phyloP scores from a whole-genome alignment of 306 rosid species.

The Quercus alba region DNA sequence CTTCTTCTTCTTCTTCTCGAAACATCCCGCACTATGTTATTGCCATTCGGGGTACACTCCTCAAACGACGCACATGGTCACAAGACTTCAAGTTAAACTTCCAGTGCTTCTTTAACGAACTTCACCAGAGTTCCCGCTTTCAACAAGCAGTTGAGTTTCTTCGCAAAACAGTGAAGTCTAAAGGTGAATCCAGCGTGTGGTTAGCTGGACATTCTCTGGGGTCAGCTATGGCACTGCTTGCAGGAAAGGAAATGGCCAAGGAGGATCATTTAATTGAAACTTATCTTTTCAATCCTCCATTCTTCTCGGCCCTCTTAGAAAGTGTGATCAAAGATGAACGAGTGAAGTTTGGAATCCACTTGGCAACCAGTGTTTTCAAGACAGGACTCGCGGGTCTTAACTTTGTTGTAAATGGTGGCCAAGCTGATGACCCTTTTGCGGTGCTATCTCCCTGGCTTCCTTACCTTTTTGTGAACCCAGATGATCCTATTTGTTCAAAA shows the following conservation, averaged over 20 bases:
- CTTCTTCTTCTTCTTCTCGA: background rate
- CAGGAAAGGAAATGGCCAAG: slow-evolving; percentile 17
- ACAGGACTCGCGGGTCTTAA: slow-evolving; percentile 1
- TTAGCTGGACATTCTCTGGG: slow-evolving; percentile 40
- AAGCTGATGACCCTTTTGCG: background rate
- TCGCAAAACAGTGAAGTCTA: background rate
- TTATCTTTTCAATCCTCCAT: slow-evolving; percentile 36
- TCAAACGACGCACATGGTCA: background rate
- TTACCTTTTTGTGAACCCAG: slow-evolving; percentile 25
- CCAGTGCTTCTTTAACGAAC: background rate
- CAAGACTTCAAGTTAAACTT: background rate
- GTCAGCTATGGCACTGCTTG: slow-evolving; percentile 32
- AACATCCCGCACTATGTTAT: slow-evolving; percentile 23
- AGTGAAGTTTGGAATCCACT: slow-evolving; percentile 10
- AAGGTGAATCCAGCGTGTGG: slow-evolving; percentile 18
- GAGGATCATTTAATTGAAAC: slow-evolving; percentile 14
- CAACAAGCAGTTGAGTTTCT: background rate
- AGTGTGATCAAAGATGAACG: background rate
- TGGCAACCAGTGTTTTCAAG: slow-evolving; percentile 2
- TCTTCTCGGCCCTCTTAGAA: slow-evolving; percentile 17
- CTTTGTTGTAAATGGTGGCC: background rate
- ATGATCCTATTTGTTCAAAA: slow-evolving; percentile 17
- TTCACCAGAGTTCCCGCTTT: slow-evolving; percentile 15
- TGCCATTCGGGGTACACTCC: slow-evolving; percentile 24
- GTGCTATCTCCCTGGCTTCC: slow-evolving; percentile 21